These are phyloP conservation scores for Isochrysis galbana DNA, from an alignment of 78 protist genomes.

Conservation along the genomic window DNA sequence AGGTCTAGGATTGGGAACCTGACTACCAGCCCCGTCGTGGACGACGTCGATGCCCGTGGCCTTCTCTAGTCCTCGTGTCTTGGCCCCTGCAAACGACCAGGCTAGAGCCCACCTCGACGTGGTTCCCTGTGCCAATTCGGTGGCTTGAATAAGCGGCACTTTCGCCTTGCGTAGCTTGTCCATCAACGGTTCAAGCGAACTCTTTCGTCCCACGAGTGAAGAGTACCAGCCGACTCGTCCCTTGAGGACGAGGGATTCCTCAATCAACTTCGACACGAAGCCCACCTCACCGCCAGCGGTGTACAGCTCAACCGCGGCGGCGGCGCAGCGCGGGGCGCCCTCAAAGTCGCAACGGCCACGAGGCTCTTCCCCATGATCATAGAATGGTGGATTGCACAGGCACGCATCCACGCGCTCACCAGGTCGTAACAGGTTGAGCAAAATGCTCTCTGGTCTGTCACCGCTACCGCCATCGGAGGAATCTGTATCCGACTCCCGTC, in stretches of 20 bases:
- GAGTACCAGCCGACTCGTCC: not conserved
- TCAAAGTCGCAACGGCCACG: not conserved
- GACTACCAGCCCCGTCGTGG: too few species aligned
- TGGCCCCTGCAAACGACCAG: too few species aligned
- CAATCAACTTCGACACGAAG: not conserved
- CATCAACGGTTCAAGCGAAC: not conserved
- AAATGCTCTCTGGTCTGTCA: not conserved
- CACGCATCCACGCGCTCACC: not conserved
- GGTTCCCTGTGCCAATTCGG: not conserved
- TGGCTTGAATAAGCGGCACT: not conserved
- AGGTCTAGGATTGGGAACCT: too few species aligned
- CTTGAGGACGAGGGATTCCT: not conserved
- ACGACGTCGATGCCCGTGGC: too few species aligned
- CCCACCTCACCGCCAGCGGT: conserved; percentile 24
- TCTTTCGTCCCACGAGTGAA: not conserved
- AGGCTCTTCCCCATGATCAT: not conserved
- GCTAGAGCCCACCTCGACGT: not conserved
- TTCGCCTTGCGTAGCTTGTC: not conserved
- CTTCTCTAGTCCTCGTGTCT: too few species aligned
- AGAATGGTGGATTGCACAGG: conserved; percentile 28
- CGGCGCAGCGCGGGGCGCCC: not conserved
- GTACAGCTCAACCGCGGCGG: not conserved
- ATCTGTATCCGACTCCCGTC: not conserved
- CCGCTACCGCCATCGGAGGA: not conserved
- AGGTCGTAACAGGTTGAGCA: not conserved